Evolutionary conservation across 306 rosid genomes (phyloP), one percentile per base, ranked within the genome.

Genomic region (Comarum palustre): DNA sequence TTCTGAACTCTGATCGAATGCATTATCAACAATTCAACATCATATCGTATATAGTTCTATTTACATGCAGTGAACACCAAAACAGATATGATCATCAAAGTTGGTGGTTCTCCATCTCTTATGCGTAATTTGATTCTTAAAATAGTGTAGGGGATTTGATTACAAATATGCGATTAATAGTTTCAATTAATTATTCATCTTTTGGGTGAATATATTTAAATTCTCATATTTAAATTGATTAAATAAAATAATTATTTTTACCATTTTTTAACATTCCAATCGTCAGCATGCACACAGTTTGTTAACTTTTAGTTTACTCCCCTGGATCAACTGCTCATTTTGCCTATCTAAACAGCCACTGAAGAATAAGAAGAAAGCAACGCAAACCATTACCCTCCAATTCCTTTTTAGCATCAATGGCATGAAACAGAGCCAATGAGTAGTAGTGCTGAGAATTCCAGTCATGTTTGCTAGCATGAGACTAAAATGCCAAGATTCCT

Each of bases 401-500:
- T 38, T 48, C 19, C 50, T 0, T 45, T 14, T 13, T 15, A 0
- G 19, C 52, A 50, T 7, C 57, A n/a, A 50, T 50, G 25, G 13
- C 32, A 55, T 24, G 15, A 34, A 27, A 31, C 41, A 29, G 41
- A 60, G 66, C 43, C 67, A 32, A 61, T 60, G 66, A 70, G 42
- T 43, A 14, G 24, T n/a, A n/a, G n/a, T 69, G 22, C 70, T 43
- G 22, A 8, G 36, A 66, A 15, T 51, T 61, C 5, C 62, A 32
- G 20, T 66, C 29, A 41, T 14, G 46, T 32, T 69, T 10, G 48
- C 60, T 36, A 50, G 42, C 48, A 38, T 39, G 66, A 45, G 74
- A 62, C 61, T 68, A 41, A 68, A 63, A 69, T 62, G 54, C 73
- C 55, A 75, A 75, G 83, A 80, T 80, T 80, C 80, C 83, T 75